Evolutionary conservation across 1,139 yeast species (phyloP).

Genomic region (Saccharomyces hybrid): DNA sequence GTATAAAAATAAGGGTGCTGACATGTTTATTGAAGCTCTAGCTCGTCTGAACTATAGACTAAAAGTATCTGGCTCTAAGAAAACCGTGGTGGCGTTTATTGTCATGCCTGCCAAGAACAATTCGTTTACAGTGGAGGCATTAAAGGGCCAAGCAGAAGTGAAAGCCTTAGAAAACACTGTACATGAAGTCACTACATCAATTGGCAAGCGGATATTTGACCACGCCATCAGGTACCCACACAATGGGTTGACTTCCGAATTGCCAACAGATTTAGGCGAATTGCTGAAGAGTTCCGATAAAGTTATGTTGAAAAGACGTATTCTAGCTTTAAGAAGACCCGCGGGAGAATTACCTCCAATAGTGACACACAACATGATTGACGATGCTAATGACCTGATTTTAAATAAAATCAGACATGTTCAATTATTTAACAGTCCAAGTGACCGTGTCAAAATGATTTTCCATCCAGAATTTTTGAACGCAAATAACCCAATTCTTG

Average conservation of each 20-base stretch:
- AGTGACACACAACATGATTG: slow-evolving; percentile 94
- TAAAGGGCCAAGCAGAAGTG: slow-evolving; percentile 92
- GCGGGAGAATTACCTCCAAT: slow-evolving; percentile 84
- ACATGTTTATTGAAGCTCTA: slow-evolving; percentile 81
- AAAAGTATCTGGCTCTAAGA: slow-evolving; percentile 73
- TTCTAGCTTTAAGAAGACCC: slow-evolving; percentile 75
- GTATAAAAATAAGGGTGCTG: slow-evolving; percentile 92
- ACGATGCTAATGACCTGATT: slow-evolving; percentile 83
- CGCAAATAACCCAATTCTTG: slow-evolving; percentile 85
- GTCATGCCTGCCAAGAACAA: slow-evolving; percentile 94
- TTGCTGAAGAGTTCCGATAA: slow-evolving; percentile 80
- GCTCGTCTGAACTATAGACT: slow-evolving; percentile 84
- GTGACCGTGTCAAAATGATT: slow-evolving; percentile 85
- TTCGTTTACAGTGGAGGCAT: slow-evolving; percentile 92
- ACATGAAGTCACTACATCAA: slow-evolving; percentile 75
- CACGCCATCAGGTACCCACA: slow-evolving; percentile 79
- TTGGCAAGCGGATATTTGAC: slow-evolving; percentile 81
- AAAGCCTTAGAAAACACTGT: slow-evolving; percentile 87
- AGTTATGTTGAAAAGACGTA: slow-evolving; percentile 82
- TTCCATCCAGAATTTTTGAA: slow-evolving; percentile 95
- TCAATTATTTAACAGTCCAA: slow-evolving; percentile 77
- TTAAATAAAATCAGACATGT: slow-evolving; percentile 86
- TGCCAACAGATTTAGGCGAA: slow-evolving; percentile 59
- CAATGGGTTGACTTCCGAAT: slow-evolving; percentile 41
- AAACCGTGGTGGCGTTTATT: slow-evolving; percentile 90